Evolutionary conservation across 2,329 filamentous ascomycete genomes (phyloP), one percentile per base, ranked within the genome.

Genomic region (Alternaria gansuensis): DNA sequence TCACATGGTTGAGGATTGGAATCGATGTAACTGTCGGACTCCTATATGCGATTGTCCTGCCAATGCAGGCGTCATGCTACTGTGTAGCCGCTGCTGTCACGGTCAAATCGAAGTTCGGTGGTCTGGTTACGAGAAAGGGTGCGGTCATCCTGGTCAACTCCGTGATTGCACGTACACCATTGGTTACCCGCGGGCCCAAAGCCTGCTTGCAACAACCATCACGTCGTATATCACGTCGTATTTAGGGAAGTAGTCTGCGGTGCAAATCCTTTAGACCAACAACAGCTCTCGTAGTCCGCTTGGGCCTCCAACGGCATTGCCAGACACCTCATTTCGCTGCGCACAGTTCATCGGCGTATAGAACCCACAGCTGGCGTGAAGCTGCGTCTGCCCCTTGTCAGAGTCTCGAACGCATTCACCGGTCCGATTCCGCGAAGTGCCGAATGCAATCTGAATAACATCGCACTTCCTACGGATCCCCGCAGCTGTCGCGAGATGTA

Each of bases 381-480:
- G 24, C 24, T 51, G 43, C 46, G 41, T 23, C 26, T 44, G 24
- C 31, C 23, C 36, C 39, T 37, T 46, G 40, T 43, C 17, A 50
- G 39, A 51, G 31, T 21, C 31, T 31, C 24, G 14, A 26, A 36
- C 8, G 26, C n/a, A 29, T 39, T 50, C 39, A 57, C 54, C 39
- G 26, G 48, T 51, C 59, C 51, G 56, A 50, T 41, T 23, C 40
- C 23, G 17, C 43, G 31, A 46, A 44, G 17, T 21, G n/a, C 51
- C 24, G 53, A 54, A 55, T 36, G 33, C 23, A 41, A 36, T 40
- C 14, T 26, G 48, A 40, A 26, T 46, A 31, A 34, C 26, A 33
- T 17, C 44, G 51, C 51, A 21, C 23, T 28, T 43, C 23, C 40
- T 39, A 59, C 59, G 59, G 59, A 59, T 61, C 59, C 59, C 59